phyloP scores from a whole-genome alignment of 2,329 filamentous ascomycete species.

The Ceratocystis lukuohia region DNA sequence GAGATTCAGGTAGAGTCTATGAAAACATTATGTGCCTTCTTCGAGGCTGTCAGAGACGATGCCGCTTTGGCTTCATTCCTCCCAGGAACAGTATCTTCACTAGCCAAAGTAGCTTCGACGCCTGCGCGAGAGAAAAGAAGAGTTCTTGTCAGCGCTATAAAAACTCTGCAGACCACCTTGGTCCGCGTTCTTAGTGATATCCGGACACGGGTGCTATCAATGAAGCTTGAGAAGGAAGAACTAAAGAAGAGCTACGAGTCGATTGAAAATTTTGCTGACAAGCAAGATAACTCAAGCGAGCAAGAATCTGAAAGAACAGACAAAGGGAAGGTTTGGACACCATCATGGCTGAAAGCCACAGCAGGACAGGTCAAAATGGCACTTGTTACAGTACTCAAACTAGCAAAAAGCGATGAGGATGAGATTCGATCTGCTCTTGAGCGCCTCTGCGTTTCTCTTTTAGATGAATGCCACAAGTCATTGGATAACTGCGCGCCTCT shows the following conservation, averaged over 20 bases:
- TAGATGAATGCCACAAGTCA: slow-evolving; percentile 66
- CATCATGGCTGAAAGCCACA: slow-evolving; percentile 67
- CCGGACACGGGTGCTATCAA: slow-evolving; percentile 35
- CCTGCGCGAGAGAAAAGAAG: slow-evolving; percentile 44
- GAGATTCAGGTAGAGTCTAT: slow-evolving; percentile 61
- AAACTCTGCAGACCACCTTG: slow-evolving; percentile 43
- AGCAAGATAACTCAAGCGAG: neutral
- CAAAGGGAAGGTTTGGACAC: slow-evolving; percentile 32
- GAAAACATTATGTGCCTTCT: slow-evolving; percentile 48
- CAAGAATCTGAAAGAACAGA: slow-evolving; percentile 21
- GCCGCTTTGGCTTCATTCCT: slow-evolving; percentile 74
- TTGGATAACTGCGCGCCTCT: slow-evolving; percentile 56
- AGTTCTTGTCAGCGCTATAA: slow-evolving; percentile 50
- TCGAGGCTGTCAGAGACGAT: slow-evolving; percentile 51
- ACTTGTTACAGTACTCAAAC: slow-evolving; percentile 59
- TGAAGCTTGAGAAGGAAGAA: slow-evolving; percentile 24
- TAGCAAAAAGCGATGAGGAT: slow-evolving; percentile 55
- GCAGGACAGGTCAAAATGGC: slow-evolving; percentile 70
- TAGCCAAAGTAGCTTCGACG: slow-evolving; percentile 61
- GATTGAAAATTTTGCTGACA: neutral
- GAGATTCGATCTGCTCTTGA: slow-evolving; percentile 58
- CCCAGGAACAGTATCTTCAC: slow-evolving; percentile 70
- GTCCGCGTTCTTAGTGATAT: slow-evolving; percentile 45
- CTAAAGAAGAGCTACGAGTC: slow-evolving; percentile 3
- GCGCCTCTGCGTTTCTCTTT: slow-evolving; percentile 56